Evolutionary conservation across 1,284 basidiomycete species (phyloP).

Genomic region (Leccinum solheimii): DNA sequence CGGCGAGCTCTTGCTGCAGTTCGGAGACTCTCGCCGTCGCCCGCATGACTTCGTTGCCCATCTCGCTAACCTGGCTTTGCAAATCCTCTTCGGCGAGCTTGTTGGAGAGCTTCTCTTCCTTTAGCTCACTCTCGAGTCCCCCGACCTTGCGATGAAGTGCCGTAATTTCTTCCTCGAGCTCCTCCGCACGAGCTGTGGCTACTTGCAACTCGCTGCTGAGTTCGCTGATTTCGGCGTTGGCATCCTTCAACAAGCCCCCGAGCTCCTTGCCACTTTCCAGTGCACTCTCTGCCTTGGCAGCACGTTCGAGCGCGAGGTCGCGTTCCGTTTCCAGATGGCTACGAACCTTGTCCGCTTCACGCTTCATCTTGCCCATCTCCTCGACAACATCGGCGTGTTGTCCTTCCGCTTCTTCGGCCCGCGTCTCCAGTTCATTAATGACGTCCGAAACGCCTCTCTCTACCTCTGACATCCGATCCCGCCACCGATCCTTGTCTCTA

Average conservation of each 20-base stretch:
- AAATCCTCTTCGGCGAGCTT: slow-evolving; percentile 35
- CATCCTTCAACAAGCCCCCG: slow-evolving; percentile 61
- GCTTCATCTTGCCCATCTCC: slow-evolving; percentile 40
- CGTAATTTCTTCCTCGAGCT: slow-evolving; percentile 27
- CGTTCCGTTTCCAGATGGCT: slow-evolving; percentile 49
- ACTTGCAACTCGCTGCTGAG: slow-evolving; percentile 56
- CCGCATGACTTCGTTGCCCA: slow-evolving; percentile 31
- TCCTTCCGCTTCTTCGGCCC: slow-evolving; percentile 52
- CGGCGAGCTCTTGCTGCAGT: slow-evolving; percentile 37
- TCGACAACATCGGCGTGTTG: slow-evolving; percentile 42
- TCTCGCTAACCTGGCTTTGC: slow-evolving; percentile 32
- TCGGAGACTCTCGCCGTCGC: slow-evolving; percentile 33
- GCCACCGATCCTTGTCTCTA: slow-evolving; percentile 66
- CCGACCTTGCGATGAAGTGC: slow-evolving; percentile 50
- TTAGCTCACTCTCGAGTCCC: slow-evolving; percentile 53
- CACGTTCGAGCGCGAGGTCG: slow-evolving; percentile 55
- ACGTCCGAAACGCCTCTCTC: slow-evolving; percentile 66
- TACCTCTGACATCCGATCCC: slow-evolving; percentile 65
- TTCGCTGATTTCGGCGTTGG: slow-evolving; percentile 57
- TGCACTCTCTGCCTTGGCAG: slow-evolving; percentile 58
- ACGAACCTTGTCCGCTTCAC: slow-evolving; percentile 48
- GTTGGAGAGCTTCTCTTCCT: slow-evolving; percentile 48
- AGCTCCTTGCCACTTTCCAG: slow-evolving; percentile 63
- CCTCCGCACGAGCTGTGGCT: slow-evolving; percentile 51
- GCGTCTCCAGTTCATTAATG: slow-evolving; percentile 61